These are phyloP conservation scores for Hyaloscypha finlandica DNA, from an alignment of 495 filamentous ascomycete species.

Conservation along the genomic window DNA sequence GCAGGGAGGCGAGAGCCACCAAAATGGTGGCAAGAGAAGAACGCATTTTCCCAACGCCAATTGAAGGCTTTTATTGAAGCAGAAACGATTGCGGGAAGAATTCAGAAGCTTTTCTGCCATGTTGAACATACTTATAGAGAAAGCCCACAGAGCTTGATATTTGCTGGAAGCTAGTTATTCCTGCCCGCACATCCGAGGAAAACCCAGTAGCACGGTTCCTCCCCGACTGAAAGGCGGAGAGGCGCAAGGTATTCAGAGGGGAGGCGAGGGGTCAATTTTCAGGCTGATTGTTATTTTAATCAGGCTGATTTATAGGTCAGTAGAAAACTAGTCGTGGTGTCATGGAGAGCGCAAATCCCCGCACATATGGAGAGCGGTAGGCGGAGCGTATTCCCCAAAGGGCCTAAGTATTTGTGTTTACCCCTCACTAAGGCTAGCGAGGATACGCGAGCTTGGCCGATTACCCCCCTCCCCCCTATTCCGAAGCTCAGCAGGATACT, in stretches of 20 bases:
- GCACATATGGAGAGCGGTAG: background rate
- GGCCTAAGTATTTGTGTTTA: background rate
- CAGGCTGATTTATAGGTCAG: background rate
- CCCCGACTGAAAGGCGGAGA: background rate
- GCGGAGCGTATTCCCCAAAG: background rate
- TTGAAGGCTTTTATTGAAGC: background rate
- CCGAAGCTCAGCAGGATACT: background rate
- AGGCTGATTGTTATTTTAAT: background rate
- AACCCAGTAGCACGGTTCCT: background rate
- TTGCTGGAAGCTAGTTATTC: background rate
- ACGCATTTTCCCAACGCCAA: background rate
- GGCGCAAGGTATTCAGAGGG: background rate
- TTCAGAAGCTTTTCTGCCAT: background rate
- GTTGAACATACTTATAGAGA: background rate
- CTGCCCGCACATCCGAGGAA: background rate
- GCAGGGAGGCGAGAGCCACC: background rate
- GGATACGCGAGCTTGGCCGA: background rate
- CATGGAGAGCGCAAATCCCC: background rate
- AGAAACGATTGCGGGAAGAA: background rate
- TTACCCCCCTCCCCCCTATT: too few relatives aligned
- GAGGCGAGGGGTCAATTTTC: background rate
- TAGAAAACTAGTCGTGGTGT: background rate
- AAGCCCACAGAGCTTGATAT: background rate
- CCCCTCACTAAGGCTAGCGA: background rate
- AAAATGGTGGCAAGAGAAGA: background rate